These are phyloP conservation scores for Hypoxylon sp. DNA, from an alignment of 2,329 filamentous ascomycete species.

Conservation along the genomic window DNA sequence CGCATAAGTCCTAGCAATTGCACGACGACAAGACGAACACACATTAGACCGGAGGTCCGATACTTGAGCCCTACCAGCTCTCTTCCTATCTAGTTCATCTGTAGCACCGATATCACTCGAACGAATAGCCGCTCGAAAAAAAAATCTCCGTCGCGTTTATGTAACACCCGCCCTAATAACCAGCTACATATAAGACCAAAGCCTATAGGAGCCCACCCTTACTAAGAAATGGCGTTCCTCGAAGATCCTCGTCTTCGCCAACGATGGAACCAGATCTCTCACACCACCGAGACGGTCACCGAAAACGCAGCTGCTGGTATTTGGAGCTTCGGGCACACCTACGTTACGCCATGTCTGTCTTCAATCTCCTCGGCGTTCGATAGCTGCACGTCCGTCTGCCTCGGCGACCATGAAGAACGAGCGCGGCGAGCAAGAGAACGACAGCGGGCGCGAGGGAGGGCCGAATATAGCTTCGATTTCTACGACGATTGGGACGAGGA, in stretches of 20 bases:
- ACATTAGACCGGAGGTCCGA: slow-evolving; percentile 37
- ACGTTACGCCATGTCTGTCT: slow-evolving; percentile 83
- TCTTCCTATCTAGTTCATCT: slow-evolving; percentile 3
- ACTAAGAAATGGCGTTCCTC: slow-evolving; percentile 67
- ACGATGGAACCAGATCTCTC: slow-evolving; percentile 91
- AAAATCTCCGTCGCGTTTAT: slow-evolving; percentile 27
- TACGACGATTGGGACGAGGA: slow-evolving; percentile 95
- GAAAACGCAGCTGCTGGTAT: slow-evolving; percentile 92
- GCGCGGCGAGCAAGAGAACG: slow-evolving; percentile 76
- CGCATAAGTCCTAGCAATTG: slow-evolving; percentile 37
- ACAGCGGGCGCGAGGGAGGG: slow-evolving; percentile 68
- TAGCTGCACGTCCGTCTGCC: slow-evolving; percentile 78
- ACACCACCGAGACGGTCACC: slow-evolving; percentile 90
- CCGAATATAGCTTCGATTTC: slow-evolving; percentile 93
- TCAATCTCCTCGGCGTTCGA: slow-evolving; percentile 76
- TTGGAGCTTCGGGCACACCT: slow-evolving; percentile 88
- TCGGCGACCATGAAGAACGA: slow-evolving; percentile 80
- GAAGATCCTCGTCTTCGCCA: slow-evolving; percentile 91
- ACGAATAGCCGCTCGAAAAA: slow-evolving; percentile 5
- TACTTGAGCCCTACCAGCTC: slow-evolving; percentile 4
- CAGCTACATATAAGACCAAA: slow-evolving; percentile 24
- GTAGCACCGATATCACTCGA: slow-evolving; percentile 18
- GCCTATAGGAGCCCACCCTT: slow-evolving; percentile 15
- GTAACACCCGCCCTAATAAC: slow-evolving; percentile 17
- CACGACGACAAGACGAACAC: slow-evolving; percentile 27